phyloP scores from a whole-genome alignment of 768 basidiomycete species.

The Scleroderma bovista region DNA sequence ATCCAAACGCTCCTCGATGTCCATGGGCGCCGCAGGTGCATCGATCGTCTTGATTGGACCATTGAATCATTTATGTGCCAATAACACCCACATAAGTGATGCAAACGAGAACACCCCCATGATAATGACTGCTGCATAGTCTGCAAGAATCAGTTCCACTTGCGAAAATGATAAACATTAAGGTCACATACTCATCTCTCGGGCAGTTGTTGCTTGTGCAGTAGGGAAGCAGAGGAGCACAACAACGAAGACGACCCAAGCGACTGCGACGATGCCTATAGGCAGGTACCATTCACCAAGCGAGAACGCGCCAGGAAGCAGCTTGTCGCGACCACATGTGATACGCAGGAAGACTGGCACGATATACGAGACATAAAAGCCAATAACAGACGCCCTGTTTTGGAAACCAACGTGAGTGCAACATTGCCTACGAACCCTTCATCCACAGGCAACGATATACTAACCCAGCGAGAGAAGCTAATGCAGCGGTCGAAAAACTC shows the following conservation, averaged over 20 bases:
- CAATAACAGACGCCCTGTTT: conserved; percentile 63
- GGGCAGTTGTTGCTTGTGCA: conserved; percentile 33
- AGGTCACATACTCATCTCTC: conserved; percentile 52
- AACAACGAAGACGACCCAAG: conserved; percentile 62
- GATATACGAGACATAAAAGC: conserved; percentile 60
- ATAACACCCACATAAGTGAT: conserved; percentile 55
- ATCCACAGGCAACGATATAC: conserved; percentile 8
- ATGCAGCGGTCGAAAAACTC: conserved; percentile 58
- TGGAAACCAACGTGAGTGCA: not conserved
- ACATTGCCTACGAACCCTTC: too few species aligned
- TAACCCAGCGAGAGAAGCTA: conserved; percentile 65
- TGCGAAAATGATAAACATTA: not conserved
- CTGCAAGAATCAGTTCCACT: conserved; percentile 28
- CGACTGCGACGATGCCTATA: conserved; percentile 53
- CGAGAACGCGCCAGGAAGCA: conserved; percentile 55
- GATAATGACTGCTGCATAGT: conserved; percentile 66
- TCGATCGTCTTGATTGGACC: conserved; percentile 56
- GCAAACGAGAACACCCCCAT: conserved; percentile 62
- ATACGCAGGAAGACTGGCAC: conserved; percentile 67
- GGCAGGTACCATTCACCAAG: conserved; percentile 59
- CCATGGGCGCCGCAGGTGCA: conserved; percentile 5
- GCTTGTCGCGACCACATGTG: conserved; percentile 56
- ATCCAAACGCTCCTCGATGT: conserved; percentile 7
- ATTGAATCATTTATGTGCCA: conserved; percentile 66
- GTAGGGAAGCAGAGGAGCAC: conserved; percentile 56